Evolutionary conservation across 441 rosid genomes (phyloP), one percentile per base, ranked within the genome.

Genomic region (Erysimum cheiri): DNA sequence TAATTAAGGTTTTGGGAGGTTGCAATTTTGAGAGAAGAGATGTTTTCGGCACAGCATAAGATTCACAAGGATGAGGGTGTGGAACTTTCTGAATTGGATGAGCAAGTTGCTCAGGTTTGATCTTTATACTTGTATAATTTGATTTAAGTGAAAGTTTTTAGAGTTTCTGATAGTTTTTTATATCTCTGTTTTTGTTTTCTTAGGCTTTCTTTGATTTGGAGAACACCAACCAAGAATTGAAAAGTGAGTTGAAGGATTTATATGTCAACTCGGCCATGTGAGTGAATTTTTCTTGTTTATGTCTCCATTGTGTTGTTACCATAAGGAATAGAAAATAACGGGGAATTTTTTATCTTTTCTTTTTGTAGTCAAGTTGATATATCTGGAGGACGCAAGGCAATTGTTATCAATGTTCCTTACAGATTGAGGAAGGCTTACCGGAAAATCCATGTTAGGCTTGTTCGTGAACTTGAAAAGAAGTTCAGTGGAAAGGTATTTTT

Each of bases 381-480:
- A n/a, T 65, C 89, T 55, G 96, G 96, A 22, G 81, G 73, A 26
- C 85, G 88, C 63, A 88, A 90, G 74, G 94, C 94, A 29, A 73
- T 90, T 76, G 92, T 90, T 55, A 72, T 88, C 69, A 82, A 81
- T 58, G 77, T 90, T 49, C 94, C 96, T 8, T 88, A 71, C 75
- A 83, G 96, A 69, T 61, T 90, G 80, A 85, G 94, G 79, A 90
- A 87, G 63, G 87, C 91, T 63, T 90, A 73, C 71, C 61, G 86
- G 19, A 90, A 90, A 83, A 85, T 88, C 73, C 92, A 88, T 73
- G 80, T 85, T 10, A 80, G 87, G 72, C 96, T 90, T 69, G 92
- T 90, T 57, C 88, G 96, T 74, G 96, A 90, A 62, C 86, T 90
- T 41, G 91, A 88, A 77, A 90, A 90, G 85, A 90, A 90, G 74